Evolutionary conservation across 139 green algal genomes (phyloP).

Genomic region (Nannochloris sp.): DNA sequence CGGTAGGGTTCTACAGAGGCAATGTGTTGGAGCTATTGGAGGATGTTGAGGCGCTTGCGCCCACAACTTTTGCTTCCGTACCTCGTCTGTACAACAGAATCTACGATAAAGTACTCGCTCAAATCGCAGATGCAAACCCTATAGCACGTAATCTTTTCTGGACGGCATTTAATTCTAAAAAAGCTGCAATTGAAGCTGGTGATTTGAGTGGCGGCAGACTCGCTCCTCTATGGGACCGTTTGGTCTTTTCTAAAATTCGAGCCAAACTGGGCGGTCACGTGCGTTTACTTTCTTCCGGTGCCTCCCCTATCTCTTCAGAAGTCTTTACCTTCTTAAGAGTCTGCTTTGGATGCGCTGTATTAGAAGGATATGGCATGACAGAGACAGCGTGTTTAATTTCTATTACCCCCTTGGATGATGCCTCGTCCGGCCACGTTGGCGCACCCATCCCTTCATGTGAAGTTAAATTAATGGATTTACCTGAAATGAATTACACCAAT

Average conservation of each 20-base stretch:
- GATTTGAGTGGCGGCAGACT: constrained; percentile 58
- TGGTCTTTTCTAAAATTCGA: constrained; percentile 94
- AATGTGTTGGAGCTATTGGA: constrained; percentile 71
- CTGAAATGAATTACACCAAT: constrained; percentile 92
- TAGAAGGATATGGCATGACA: constrained; percentile 75
- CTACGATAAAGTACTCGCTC: constrained; percentile 78
- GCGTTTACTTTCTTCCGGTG: constrained; percentile 58
- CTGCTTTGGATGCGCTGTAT: constrained; percentile 67
- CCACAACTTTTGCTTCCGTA: constrained; percentile 81
- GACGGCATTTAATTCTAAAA: constrained; percentile 68
- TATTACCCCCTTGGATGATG: constrained; percentile 53
- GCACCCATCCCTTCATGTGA: constrained; percentile 70
- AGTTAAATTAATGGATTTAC: constrained; percentile 90
- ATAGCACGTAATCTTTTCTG: constrained; percentile 65
- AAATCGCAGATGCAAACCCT: constrained; percentile 38
- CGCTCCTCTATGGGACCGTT: constrained; percentile 75
- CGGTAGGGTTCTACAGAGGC: constrained; percentile 80
- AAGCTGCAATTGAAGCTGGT: constrained; percentile 41
- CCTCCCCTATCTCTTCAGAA: constrained; percentile 84
- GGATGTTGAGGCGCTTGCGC: constrained; percentile 40
- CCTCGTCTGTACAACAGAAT: constrained; percentile 96
- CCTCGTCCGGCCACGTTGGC: constrained; percentile 70
- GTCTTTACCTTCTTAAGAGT: constrained; percentile 91
- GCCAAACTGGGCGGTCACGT: constrained; percentile 63
- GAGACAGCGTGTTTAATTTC: constrained; percentile 86